Conservation (phyloP, 2,329 filamentous ascomycete genomes). For the Coniochaeta sp. region DNA sequence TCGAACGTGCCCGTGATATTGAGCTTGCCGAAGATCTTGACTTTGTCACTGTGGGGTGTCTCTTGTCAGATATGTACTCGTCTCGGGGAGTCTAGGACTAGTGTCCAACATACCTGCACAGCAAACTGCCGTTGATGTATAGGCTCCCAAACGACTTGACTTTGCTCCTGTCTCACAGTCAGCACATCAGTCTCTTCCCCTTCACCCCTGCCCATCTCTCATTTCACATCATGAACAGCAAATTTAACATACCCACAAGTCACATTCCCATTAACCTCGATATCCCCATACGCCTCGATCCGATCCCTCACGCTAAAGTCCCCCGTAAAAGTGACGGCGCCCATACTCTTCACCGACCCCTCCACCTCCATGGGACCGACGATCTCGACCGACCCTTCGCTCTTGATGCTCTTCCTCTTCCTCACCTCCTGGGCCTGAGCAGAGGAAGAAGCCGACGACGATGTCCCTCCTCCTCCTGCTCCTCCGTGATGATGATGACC, state of each 20-base stretch:
- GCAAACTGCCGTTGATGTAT: slow-evolving; percentile 29
- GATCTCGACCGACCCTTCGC: slow-evolving; percentile 31
- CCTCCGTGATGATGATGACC: too few relatives aligned
- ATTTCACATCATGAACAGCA: too few relatives aligned
- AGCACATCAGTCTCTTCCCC: background rate
- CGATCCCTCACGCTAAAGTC: slow-evolving; percentile 36
- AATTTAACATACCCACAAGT: slow-evolving; percentile 35
- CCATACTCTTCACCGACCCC: slow-evolving; percentile 38
- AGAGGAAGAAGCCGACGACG: too few relatives aligned
- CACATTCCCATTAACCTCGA: slow-evolving; percentile 33
- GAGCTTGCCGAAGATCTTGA: slow-evolving; percentile 40
- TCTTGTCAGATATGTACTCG: background rate
- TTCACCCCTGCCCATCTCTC: too few relatives aligned
- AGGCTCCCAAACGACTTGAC: slow-evolving; percentile 42
- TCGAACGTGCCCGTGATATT: slow-evolving; percentile 34
- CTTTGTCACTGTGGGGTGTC: slow-evolving; percentile 26
- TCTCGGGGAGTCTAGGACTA: background rate
- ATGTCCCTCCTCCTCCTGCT: too few relatives aligned
- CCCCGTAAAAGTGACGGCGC: slow-evolving; percentile 35
- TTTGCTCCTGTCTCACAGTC: slow-evolving; percentile 24
- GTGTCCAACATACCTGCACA: slow-evolving; percentile 25
- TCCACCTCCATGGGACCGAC: slow-evolving; percentile 39
- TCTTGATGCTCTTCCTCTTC: slow-evolving; percentile 32
- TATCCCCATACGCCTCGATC: slow-evolving; percentile 38
- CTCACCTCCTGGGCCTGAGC: slow-evolving; percentile 4